Evolutionary conservation across 2,329 filamentous ascomycete genomes (phyloP).

Genomic region (Tolypocladium cylindrosporum): DNA sequence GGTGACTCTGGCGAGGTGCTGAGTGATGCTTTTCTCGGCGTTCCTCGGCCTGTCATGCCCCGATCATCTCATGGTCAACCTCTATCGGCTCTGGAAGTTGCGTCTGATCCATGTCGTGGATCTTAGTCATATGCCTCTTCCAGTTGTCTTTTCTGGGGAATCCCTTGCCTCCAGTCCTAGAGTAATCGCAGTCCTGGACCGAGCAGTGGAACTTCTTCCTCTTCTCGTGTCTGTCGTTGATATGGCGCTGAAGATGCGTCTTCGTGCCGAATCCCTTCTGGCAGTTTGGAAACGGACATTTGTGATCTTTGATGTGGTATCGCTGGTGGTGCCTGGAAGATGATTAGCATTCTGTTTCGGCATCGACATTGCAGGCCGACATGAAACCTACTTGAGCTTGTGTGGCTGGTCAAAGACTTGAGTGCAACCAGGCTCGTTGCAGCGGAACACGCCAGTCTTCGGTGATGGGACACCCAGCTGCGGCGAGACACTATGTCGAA

Average conservation of each 20-base stretch:
- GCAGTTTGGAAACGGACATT: conserved; percentile 42
- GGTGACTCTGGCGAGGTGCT: background rate
- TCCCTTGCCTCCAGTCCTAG: conserved; percentile 44
- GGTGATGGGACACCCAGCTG: conserved; percentile 17
- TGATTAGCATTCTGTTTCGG: background rate
- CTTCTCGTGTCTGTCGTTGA: conserved; percentile 52
- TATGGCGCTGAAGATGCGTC: conserved; percentile 50
- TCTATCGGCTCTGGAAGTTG: conserved; percentile 31
- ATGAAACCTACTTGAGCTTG: conserved; percentile 40
- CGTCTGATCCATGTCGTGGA: conserved; percentile 35
- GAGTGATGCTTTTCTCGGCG: background rate
- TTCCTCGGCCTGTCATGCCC: conserved; percentile 1
- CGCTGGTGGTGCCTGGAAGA: conserved; percentile 44
- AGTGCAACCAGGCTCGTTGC: conserved; percentile 25
- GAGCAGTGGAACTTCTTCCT: conserved; percentile 50
- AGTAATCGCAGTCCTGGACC: conserved; percentile 43
- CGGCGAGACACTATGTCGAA: conserved; percentile 26
- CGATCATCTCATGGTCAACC: conserved; percentile 25
- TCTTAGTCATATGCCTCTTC: conserved; percentile 52
- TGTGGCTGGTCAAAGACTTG: conserved; percentile 46
- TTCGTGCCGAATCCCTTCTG: conserved; percentile 50
- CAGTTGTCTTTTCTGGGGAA: conserved; percentile 55
- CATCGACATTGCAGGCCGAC: too few species aligned
- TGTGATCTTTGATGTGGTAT: conserved; percentile 51
- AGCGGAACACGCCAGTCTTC: conserved; percentile 19